Evolutionary conservation across 495 filamentous ascomycete species (phyloP).

Genomic region (Penicillium steckii): DNA sequence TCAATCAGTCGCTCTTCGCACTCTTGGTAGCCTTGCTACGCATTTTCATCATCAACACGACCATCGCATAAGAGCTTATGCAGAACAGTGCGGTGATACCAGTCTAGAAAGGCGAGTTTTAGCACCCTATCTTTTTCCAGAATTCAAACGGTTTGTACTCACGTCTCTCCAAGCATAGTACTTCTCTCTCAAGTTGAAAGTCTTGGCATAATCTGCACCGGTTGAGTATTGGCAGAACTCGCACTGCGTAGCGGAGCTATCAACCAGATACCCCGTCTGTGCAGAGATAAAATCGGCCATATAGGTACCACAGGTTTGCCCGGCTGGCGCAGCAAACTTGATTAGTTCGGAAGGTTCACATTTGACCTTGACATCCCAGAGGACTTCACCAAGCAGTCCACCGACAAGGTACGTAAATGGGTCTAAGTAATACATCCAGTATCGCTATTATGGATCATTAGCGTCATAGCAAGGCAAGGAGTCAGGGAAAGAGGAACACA

Average conservation of each 20-base stretch:
- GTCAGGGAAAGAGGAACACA: no score
- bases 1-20: no score
- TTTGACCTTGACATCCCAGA: conserved; percentile 48
- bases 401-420: conserved; percentile 57
- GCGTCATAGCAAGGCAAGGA: no score
- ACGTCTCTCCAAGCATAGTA: conserved; percentile 48
- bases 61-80: no score
- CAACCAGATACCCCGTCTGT: conserved; percentile 58
- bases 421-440: conserved; percentile 58
- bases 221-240: conserved; percentile 56
- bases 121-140: no score
- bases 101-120: no score
- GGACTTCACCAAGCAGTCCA: conserved; percentile 41
- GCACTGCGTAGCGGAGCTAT: conserved; percentile 56
- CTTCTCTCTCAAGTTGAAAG: conserved; percentile 38
- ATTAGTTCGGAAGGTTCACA: conserved; percentile 60
- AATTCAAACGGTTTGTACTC: no score
- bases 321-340: conserved; percentile 57
- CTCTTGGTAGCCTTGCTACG: no score
- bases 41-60: no score
- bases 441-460: no score
- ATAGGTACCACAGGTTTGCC: conserved; percentile 68
- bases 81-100: no score
- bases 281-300: conserved; percentile 50
- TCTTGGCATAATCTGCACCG: conserved; percentile 40